These are phyloP conservation scores for Cicer chorassanicum DNA, from an alignment of 306 rosid species.

Conservation along the genomic window DNA sequence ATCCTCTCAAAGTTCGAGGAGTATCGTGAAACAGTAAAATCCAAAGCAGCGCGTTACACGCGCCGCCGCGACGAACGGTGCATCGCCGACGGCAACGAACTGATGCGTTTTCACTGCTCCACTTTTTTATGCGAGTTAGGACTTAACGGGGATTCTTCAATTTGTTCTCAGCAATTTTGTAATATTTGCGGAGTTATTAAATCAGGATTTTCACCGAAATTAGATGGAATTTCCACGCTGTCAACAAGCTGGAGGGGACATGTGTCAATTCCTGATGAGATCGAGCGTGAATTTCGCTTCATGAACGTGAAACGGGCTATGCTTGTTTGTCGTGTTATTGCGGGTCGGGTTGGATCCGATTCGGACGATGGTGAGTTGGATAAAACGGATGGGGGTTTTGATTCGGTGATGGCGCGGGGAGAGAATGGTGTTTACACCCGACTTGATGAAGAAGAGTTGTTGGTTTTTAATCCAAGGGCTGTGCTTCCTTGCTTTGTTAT, in stretches of 20 bases:
- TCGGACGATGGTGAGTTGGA: constrained; percentile 57
- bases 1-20: constrained; percentile 85
- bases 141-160: constrained; percentile 63
- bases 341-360: constrained; percentile 86
- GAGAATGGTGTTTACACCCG: constrained; percentile 65
- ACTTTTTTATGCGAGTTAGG: constrained; percentile 87
- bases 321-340: constrained; percentile 85
- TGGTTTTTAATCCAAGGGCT: constrained; percentile 94
- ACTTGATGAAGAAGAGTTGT: constrained; percentile 81
- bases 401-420: constrained; percentile 70
- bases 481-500: constrained; percentile 99
- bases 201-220: constrained; percentile 84
- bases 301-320: constrained; percentile 93
- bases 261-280: constrained; percentile 79
- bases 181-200: constrained; percentile 80
- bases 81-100: constrained; percentile 93
- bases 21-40: constrained; percentile 74
- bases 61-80: constrained; percentile 76
- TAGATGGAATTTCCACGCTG: constrained; percentile 92
- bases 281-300: constrained; percentile 80
- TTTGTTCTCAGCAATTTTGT: constrained; percentile 81
- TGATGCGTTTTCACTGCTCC: constrained; percentile 88
- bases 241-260: constrained; percentile 88
- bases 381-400: constrained; percentile 71
- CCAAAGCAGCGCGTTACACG: constrained; percentile 61